These are phyloP conservation scores for Paratinospora sagittata DNA, from an alignment of 164 flowering plant genomes.

Conservation along the genomic window DNA sequence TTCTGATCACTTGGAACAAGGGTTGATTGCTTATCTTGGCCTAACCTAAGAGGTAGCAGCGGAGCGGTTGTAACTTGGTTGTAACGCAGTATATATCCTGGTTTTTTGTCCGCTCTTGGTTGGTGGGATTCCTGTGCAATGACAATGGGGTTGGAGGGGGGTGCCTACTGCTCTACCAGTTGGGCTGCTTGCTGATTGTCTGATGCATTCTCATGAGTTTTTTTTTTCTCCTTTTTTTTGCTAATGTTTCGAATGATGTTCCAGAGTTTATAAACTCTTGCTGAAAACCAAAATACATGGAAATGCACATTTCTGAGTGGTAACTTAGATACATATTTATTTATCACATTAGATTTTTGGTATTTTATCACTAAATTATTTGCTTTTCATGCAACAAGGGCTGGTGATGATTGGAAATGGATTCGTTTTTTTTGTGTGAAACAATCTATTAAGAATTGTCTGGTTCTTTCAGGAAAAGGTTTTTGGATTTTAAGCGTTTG, in stretches of 20 bases:
- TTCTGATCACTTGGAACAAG: not conserved
- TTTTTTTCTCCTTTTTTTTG: not conserved
- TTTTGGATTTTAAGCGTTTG: no score
- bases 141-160: no score
- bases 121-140: not conserved
- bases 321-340: not conserved
- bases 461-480: no score
- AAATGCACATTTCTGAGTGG: not conserved
- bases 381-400: not conserved
- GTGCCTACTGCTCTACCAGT: not conserved
- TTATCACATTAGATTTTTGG: not conserved
- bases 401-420: not conserved
- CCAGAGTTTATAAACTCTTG: not conserved
- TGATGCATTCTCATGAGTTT: not conserved
- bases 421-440: no score
- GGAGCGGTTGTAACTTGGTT: not conserved
- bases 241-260: not conserved
- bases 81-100: not conserved
- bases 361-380: not conserved
- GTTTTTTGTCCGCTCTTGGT: not conserved
- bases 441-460: no score
- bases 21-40: not conserved
- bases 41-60: not conserved
- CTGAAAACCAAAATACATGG: not conserved
- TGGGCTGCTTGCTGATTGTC: not conserved